Conservation (phyloP, 805 yeast species). For the Kodamaea hsintzibuensis region DNA sequence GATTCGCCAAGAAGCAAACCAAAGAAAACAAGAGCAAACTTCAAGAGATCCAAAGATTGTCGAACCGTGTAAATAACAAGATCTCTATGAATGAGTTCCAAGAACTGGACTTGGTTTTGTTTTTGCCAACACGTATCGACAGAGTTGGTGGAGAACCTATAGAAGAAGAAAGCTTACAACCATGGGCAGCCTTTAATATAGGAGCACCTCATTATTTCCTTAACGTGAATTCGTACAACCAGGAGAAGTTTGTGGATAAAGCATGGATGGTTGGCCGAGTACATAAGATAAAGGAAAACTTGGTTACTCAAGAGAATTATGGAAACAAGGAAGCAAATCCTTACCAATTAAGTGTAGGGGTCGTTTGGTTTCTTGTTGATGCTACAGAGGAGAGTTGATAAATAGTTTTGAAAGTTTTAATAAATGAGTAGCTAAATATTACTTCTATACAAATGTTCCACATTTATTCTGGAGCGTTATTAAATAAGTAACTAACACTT, state of each 20-base stretch:
- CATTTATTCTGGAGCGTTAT: slow-evolving; percentile 46
- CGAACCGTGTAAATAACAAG: slow-evolving; percentile 44
- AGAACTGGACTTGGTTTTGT: slow-evolving; percentile 75
- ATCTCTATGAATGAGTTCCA: slow-evolving; percentile 69
- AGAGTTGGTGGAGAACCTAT: slow-evolving; percentile 14
- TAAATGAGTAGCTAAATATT: not conserved
- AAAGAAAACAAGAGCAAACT: slow-evolving; percentile 61
- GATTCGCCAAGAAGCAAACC: slow-evolving; percentile 80
- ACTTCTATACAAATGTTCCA: not conserved
- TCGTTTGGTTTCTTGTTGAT: slow-evolving; percentile 63
- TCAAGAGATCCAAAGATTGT: slow-evolving; percentile 44
- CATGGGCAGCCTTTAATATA: slow-evolving; percentile 95
- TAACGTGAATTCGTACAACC: slow-evolving; percentile 32
- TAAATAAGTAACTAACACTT: slow-evolving; percentile 83
- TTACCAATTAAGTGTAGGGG: slow-evolving; percentile 60
- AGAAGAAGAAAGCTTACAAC: slow-evolving; percentile 35
- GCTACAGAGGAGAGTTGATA: slow-evolving; percentile 48
- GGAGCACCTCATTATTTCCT: slow-evolving; percentile 85
- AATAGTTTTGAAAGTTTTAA: no score
- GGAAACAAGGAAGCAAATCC: slow-evolving; percentile 53
- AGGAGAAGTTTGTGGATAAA: slow-evolving; percentile 36
- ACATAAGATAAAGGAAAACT: slow-evolving; percentile 51
- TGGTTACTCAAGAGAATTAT: slow-evolving; percentile 48
- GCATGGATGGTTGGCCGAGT: slow-evolving; percentile 88
- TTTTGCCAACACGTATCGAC: slow-evolving; percentile 73